Percentiles rank a stretch among this genome's conserved stretches.
These are phyloP conservation scores for Clavariopsis aquatica DNA, from an alignment of 495 filamentous ascomycete species.

Conservation along the genomic window DNA sequence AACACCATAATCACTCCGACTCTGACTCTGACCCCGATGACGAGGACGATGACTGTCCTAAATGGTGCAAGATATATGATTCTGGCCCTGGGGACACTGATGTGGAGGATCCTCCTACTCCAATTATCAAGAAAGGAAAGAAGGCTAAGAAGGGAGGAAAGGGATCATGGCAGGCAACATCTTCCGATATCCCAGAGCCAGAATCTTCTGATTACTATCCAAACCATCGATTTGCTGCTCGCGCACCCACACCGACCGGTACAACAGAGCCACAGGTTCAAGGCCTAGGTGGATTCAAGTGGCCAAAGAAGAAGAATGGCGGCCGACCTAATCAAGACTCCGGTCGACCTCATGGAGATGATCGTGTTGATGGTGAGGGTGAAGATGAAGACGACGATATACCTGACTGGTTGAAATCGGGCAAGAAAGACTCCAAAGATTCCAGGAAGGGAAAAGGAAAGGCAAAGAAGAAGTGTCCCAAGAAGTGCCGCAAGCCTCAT, in stretches of 20 bases:
- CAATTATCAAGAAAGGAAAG: not conserved
- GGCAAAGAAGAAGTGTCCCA: slow-evolving; percentile 4
- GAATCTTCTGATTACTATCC: not conserved
- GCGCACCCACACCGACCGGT: not conserved
- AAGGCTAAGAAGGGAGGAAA: not conserved
- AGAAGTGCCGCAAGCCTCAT: slow-evolving; percentile 8
- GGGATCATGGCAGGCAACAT: not conserved
- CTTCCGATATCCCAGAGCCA: too few species aligned
- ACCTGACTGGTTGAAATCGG: slow-evolving; percentile 7
- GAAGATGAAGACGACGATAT: slow-evolving; percentile 8
- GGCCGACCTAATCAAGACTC: too few species aligned
- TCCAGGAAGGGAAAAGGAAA: not conserved
- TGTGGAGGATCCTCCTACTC: not conserved
- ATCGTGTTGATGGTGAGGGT: not conserved
- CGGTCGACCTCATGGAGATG: not conserved
- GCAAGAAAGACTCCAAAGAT: not conserved
- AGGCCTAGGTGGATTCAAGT: not conserved
- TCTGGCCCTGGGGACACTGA: not conserved
- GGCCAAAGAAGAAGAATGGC: slow-evolving; percentile 4
- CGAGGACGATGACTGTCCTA: slow-evolving; percentile 4
- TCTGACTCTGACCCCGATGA: too few species aligned
- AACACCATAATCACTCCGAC: too few species aligned
- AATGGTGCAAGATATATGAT: not conserved
- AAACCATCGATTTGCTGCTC: not conserved
- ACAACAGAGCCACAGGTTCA: too few species aligned